Base-by-base conservation (phyloP, 768 basidiomycete genomes). In the Phaeolepiota aurea region DNA sequence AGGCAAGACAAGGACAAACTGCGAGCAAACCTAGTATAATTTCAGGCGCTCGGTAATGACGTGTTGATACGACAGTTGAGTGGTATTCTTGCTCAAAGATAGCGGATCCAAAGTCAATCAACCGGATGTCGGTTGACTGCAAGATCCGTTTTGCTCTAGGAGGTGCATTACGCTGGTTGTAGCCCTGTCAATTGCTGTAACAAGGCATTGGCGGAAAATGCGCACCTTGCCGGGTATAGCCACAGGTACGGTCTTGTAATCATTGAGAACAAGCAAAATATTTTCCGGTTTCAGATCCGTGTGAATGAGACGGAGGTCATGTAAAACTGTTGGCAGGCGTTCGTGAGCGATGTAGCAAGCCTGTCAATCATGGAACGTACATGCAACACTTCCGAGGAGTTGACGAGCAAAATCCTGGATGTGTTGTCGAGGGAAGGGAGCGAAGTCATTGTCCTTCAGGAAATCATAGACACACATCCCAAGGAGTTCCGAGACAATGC, bases 231-330 rank as follows among this genome's bases (percentile, higher is more conserved):
- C 77, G 28, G 79, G 69, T 33, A 77, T 67, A 28, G 75, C 64
- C 31, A 87, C 65, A 43, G 75, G 68, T 11, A 77, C 66, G 20
- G 72, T 66, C 51, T 71, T 75, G 63, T 76, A 85, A 46, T 84
- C 79, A 53, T 88, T 93, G 57, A 82, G 76, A 14, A 94, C 92
- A 38, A 99, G 77, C 18, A 99, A 72, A 40, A 99, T 98, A 59
- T 98, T 98, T 69, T 99, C 96, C 21, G 96, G 96, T 63, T 99
- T 99, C 40, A 99, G 76, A 69, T 99, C 96, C 25, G 96, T 99
- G 62, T 99, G 96, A 46, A 98, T 85, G 45, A 98, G 71, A 53
- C 83, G 81, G 35, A 92, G 72, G 46, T 87, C 79, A 54, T 99
- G 96, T 25, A 96, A 66, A 66, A 96, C 94, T 98, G 33, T 42